Evolutionary conservation across 1,284 basidiomycete species (phyloP), one percentile per base, ranked within the genome.

Genomic region (Leccinum subrobustum): DNA sequence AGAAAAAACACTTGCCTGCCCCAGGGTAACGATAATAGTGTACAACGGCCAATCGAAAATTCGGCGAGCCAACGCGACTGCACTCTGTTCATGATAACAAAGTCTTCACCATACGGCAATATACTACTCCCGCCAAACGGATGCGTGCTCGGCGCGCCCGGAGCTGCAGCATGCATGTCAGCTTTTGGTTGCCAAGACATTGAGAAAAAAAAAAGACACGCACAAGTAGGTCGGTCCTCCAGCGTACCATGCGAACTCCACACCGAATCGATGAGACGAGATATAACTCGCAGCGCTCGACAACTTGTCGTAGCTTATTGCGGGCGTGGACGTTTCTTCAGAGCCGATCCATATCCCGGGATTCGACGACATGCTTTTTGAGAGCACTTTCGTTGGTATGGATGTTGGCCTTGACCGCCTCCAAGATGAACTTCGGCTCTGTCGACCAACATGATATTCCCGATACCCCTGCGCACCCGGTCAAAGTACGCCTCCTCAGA

Each of bases 401-500:
- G 33, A 57, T 0, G 57, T 44, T 18, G 11, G 42, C 42, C 11
- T 20, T 44, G 18, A 8, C 11, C 12, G 6, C 1, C 12, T 14
- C 14, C 12, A 33, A 60, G 52, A 47, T 9, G 52, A 59, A 42
- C 39, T 29, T 29, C 6, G 23, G 35, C 35, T 12, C 47, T 5
- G 29, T 12, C 29, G 11, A 61, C 35, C 14, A 63, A 27, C 20
- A 47, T n/a, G 53, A 51, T 23, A 48, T 27, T 18, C 47, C 58
- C 25, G 35, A 65, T 65, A 63, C 62, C 27, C 76, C 87, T 92
- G 73, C 91, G 87, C 65, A 94, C 91, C 72, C 88, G 90, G 64
- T 90, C 89, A 77, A 95, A 96, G 86, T 95, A 96, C 1, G 87
- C 87, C 73, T 95, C 93, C 76, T 96, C 94, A 67, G 90, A 93